Conservation (phyloP, 2,329 filamentous ascomycete genomes). For the Botrytis tulipae region DNA sequence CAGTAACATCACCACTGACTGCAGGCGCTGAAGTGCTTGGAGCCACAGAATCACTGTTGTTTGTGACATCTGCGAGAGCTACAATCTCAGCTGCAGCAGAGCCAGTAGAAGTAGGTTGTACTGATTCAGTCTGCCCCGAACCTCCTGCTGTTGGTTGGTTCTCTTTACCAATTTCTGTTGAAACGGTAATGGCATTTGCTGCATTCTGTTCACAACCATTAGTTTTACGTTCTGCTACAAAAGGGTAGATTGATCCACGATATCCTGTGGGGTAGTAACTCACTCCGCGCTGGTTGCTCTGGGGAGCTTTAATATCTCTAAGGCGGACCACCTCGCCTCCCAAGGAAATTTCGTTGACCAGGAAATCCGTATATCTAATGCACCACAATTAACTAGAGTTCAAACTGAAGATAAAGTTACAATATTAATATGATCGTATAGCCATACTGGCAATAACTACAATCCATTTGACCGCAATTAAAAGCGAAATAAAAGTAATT, state of each 20-base stretch:
- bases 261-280: background rate
- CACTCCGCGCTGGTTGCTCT: slow-evolving; percentile 1
- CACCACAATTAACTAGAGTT: slow-evolving; percentile 14
- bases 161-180: background rate
- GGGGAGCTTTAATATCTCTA: slow-evolving; percentile 40
- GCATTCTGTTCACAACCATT: background rate
- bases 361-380: slow-evolving; percentile 67
- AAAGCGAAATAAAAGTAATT: background rate
- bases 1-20: background rate
- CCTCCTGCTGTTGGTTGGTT: slow-evolving; percentile 6
- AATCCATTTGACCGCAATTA: background rate
- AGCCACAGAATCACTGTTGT: background rate
- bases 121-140: background rate
- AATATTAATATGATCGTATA: too few relatives aligned
- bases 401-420: background rate
- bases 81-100: background rate
- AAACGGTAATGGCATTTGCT: background rate
- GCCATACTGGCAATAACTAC: background rate
- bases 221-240: background rate
- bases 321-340: slow-evolving; percentile 64
- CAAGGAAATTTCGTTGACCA: slow-evolving; percentile 69
- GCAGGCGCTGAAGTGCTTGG: background rate
- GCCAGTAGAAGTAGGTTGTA: background rate
- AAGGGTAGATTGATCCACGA: background rate
- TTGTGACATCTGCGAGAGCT: background rate